Percentiles rank a stretch among this genome's conserved stretches.
phyloP scores from a whole-genome alignment of 1,139 yeast genomes.

The Kodamaea suecica region DNA sequence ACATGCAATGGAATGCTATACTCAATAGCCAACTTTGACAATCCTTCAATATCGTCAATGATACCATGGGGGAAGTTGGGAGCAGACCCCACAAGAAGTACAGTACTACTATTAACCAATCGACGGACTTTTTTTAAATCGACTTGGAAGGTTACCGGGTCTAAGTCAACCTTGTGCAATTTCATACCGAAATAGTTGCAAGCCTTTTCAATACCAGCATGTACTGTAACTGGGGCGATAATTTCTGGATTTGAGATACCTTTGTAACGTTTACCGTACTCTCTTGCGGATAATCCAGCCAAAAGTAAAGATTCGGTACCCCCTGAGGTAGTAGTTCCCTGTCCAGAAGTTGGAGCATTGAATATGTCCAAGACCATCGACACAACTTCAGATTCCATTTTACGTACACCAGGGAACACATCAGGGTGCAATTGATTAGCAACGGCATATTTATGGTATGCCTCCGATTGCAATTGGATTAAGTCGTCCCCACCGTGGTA shows the following conservation, averaged over 20 bases:
- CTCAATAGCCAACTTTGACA: constrained; percentile 62
- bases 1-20: constrained; percentile 82
- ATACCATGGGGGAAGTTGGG: constrained; percentile 98
- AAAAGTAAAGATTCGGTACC: constrained; percentile 90
- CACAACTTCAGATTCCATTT: constrained; percentile 95
- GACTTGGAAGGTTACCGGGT: constrained; percentile 65
- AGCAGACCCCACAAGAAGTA: constrained; percentile 85
- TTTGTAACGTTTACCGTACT: constrained; percentile 50
- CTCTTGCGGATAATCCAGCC: constrained; percentile 84
- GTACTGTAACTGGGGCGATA: constrained; percentile 84
- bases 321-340: constrained; percentile 95
- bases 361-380: constrained; percentile 81
- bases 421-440: constrained; percentile 97
- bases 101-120: constrained; percentile 74
- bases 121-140: constrained; percentile 60
- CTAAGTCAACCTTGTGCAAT: constrained; percentile 75
- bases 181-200: constrained; percentile 87
- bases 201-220: constrained; percentile 96
- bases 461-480: constrained; percentile 67
- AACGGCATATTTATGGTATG: constrained; percentile 73
- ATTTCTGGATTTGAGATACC: constrained; percentile 80
- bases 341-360: constrained; percentile 69
- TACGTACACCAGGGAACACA: constrained; percentile 92
- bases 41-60: constrained; percentile 77
- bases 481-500: constrained; percentile 89